Evolutionary conservation across 2,329 filamentous ascomycete genomes (phyloP), one percentile per base, ranked within the genome.

Genomic region (Cytospora leucostoma): DNA sequence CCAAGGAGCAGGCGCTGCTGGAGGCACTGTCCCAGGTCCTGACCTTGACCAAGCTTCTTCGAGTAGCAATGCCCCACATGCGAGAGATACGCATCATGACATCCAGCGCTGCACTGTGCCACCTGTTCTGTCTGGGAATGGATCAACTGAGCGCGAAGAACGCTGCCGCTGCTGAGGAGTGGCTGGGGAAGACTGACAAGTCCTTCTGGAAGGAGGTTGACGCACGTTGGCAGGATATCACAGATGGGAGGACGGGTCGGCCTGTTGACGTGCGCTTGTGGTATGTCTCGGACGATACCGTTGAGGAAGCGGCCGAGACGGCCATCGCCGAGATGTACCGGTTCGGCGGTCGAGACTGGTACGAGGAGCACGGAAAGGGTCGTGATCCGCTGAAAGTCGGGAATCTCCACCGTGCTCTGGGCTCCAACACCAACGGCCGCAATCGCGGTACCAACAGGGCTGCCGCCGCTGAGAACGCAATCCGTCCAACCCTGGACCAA

Each of bases 201-300:
- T 15, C 13, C 1, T 19, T 13, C 1, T n/a, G 53, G 15, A 8
- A 2, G 13, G 50, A 50, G 34, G 32, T 61, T 37, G 19, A 61
- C 35, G 7, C 32, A 19, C 51, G 47, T 7, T 61, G 59, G 59
- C 15, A 27, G 17, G 33, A 55, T 8, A 55, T 61, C 51, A 49
- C 51, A 1, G 2, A 38, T 12, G 59, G 51, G 4, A 7, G 7
- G 13, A 52, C 53, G 7, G 58, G 58, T 11, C 37, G 47, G 15
- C 58, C 38, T 7, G 32, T 61, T 7, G 59, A 61, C 10, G 51
- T 61, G 32, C 59, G 59, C 13, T 27, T 61, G 15, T 61, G 59
- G 59, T 33, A n/a, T 3, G 58, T 50, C 10, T 15, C 13, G 8
- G 51, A 61, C 2, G 33, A 61, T 38, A 11, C 6, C 0, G 19